Conservation (phyloP, 2,329 filamentous ascomycete species). For the Akanthomyces muscarius region DNA sequence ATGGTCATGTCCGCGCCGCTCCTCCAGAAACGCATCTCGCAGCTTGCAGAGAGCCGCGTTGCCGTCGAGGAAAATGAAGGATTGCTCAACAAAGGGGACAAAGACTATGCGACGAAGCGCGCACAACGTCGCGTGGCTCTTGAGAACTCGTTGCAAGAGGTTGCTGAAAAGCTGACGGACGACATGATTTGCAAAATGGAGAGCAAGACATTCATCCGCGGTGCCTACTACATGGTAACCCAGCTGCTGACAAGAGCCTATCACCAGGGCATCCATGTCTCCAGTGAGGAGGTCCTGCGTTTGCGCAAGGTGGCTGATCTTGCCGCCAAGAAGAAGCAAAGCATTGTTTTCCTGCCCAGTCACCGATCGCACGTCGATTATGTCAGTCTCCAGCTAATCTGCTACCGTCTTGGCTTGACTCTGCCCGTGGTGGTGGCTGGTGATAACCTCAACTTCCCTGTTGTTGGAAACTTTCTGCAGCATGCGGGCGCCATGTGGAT, state of each 20-base stretch:
- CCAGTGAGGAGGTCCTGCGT: slow-evolving; percentile 84
- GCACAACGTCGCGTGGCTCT: slow-evolving; percentile 59
- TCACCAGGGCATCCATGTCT: slow-evolving; percentile 95
- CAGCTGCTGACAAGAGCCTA: slow-evolving; percentile 90
- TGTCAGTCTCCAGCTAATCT: slow-evolving; percentile 89
- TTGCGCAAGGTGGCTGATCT: slow-evolving; percentile 76
- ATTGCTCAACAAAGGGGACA: slow-evolving; percentile 54
- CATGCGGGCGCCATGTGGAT: slow-evolving; percentile 99
- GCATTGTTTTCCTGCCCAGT: slow-evolving; percentile 91
- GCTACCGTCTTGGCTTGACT: slow-evolving; percentile 84
- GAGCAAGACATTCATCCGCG: slow-evolving; percentile 84
- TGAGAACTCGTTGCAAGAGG: slow-evolving; percentile 68
- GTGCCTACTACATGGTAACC: slow-evolving; percentile 84
- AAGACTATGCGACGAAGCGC: slow-evolving; percentile 48
- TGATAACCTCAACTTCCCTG: slow-evolving; percentile 92
- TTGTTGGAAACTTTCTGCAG: slow-evolving; percentile 86
- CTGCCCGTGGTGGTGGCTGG: slow-evolving; percentile 90
- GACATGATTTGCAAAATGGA: slow-evolving; percentile 99
- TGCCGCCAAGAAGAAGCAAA: slow-evolving; percentile 83
- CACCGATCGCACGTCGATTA: slow-evolving; percentile 97
- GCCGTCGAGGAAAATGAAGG: slow-evolving; percentile 74
- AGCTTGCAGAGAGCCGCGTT: slow-evolving; percentile 72
- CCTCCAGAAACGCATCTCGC: slow-evolving; percentile 67
- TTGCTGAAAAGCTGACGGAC: slow-evolving; percentile 83
- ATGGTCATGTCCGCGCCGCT: slow-evolving; percentile 72